Evolutionary conservation across 345 rosid species (phyloP).

Genomic region (Isatis tinctoria): DNA sequence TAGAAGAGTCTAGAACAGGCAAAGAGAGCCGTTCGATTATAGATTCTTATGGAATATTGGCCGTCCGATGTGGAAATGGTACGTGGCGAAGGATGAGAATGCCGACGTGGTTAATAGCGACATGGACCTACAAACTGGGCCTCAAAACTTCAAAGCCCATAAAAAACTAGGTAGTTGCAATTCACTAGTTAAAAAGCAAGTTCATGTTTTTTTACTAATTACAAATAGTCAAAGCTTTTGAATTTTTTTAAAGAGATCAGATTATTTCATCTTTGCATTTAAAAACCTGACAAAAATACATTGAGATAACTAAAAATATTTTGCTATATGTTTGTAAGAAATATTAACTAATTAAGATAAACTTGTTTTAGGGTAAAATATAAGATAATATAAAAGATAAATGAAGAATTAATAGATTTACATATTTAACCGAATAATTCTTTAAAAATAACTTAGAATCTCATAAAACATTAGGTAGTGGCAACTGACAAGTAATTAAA

Average conservation of each 20-base stretch:
- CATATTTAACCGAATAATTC: too few relatives aligned
- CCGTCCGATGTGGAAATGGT: slow-evolving; percentile 33
- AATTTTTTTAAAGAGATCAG: too few relatives aligned
- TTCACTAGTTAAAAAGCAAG: background rate
- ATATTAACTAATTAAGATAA: too few relatives aligned
- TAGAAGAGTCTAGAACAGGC: slow-evolving; percentile 63
- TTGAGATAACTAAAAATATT: too few relatives aligned
- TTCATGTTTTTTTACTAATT: too few relatives aligned
- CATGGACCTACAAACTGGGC: slow-evolving; percentile 37
- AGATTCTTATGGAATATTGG: background rate
- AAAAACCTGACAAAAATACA: too few relatives aligned
- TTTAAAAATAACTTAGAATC: background rate
- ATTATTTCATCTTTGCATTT: too few relatives aligned
- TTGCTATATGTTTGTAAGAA: too few relatives aligned
- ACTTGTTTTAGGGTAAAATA: too few relatives aligned
- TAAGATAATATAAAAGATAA: background rate
- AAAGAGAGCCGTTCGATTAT: slow-evolving; percentile 47
- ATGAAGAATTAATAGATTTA: background rate
- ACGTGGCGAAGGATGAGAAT: slow-evolving; percentile 7
- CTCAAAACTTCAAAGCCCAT: slow-evolving; percentile 5
- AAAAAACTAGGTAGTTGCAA: background rate
- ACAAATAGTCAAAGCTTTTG: too few relatives aligned
- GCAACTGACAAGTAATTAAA: too few relatives aligned
- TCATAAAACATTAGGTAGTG: too few relatives aligned
- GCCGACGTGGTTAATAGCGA: slow-evolving; percentile 17